phyloP scores from a whole-genome alignment of 345 rosid species.

The Nephelium lappaceum region DNA sequence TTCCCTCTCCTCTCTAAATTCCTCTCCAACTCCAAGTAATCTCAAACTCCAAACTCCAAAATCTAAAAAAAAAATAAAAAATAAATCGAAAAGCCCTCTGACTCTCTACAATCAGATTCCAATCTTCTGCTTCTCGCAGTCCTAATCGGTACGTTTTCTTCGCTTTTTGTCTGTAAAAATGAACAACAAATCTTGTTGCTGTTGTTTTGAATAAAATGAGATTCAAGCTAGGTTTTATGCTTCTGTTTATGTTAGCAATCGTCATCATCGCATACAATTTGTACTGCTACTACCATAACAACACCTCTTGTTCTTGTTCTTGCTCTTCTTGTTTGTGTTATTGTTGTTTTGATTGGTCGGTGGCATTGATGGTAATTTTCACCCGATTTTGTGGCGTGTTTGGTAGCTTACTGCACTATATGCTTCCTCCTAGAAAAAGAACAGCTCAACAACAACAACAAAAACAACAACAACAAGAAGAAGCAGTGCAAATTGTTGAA shows the following conservation, averaged over 20 bases:
- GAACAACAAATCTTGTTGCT: conserved; percentile 1
- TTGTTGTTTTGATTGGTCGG: not conserved
- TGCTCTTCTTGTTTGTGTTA: not conserved
- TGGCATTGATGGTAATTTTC: conserved; percentile 36
- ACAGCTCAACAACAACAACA: conserved; percentile 33
- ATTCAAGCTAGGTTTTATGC: conserved; percentile 34
- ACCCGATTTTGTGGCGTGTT: conserved; percentile 49
- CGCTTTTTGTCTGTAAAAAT: not conserved
- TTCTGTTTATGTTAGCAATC: conserved; percentile 33
- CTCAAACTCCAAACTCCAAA: not conserved
- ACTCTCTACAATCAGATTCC: conserved; percentile 30
- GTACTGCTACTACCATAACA: not conserved
- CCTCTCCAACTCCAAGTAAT: not conserved
- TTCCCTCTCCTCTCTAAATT: not conserved
- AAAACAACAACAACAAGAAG: conserved; percentile 18
- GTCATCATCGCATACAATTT: conserved; percentile 11
- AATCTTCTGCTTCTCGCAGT: conserved; percentile 47
- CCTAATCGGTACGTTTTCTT: conserved; percentile 60
- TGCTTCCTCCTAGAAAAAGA: conserved; percentile 98
- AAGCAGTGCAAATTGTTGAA: too few relatives aligned
- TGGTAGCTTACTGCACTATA: conserved; percentile 72
- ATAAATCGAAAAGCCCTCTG: not conserved
- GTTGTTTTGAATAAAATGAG: conserved; percentile 22
- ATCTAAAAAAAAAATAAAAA: not conserved
- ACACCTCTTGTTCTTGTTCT: not conserved